These are phyloP conservation scores for Camellia sinensis DNA, from an alignment of 148 eudicot species.

Conservation along the genomic window DNA sequence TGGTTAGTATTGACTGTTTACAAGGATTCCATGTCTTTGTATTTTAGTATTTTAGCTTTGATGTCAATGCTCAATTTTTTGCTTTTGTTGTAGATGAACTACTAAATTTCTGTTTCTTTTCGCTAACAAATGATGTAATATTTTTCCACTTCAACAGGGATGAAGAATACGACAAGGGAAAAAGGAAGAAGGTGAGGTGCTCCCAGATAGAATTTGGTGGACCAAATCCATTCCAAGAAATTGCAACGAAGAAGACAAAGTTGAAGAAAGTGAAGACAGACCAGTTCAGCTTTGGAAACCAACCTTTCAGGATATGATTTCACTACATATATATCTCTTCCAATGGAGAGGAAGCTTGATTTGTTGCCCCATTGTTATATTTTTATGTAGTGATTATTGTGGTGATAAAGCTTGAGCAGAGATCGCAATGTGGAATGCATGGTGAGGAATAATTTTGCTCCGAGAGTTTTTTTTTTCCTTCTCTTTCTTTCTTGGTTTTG, in stretches of 20 bases:
- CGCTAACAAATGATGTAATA: neutral
- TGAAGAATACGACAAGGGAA: slow-evolving; percentile 87
- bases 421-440: neutral
- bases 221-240: slow-evolving; percentile 78
- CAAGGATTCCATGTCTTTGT: no score
- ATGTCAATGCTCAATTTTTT: no score
- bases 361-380: neutral
- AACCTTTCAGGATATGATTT: slow-evolving; percentile 41
- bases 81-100: neutral
- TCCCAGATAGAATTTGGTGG: slow-evolving; percentile 43
- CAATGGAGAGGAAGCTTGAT: no score
- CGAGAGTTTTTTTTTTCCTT: neutral
- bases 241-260: slow-evolving; percentile 53
- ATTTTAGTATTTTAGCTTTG: no score
- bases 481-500: neutral
- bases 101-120: neutral
- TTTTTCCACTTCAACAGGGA: slow-evolving; percentile 55
- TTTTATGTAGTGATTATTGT: no score
- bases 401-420: neutral
- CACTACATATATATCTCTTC: neutral
- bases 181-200: slow-evolving; percentile 67
- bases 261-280: slow-evolving; percentile 35
- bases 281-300: slow-evolving; percentile 32
- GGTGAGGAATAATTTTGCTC: neutral
- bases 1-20: no score